Evolutionary conservation across 2,329 filamentous ascomycete species (phyloP).

Genomic region (Stagonosporopsis chrysanthemi): DNA sequence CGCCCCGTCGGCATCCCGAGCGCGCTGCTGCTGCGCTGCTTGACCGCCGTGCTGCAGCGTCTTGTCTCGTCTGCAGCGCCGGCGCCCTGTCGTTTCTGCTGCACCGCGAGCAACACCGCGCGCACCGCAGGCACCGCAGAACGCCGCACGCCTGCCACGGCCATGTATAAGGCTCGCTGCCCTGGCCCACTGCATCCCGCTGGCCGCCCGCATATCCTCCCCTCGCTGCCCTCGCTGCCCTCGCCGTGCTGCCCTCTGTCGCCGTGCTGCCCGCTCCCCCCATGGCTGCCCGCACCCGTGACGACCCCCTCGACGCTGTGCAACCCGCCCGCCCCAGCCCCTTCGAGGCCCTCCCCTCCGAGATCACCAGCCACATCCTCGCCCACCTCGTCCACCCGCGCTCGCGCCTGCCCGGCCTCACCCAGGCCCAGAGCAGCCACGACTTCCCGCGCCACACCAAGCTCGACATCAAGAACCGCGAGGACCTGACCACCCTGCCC

Average conservation of each 20-base stretch:
- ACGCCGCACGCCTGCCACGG: too few species aligned
- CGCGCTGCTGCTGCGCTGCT: background rate
- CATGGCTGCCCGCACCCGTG: background rate
- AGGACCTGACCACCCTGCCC: slow-evolving; percentile 32
- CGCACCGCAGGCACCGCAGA: too few species aligned
- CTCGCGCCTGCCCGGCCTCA: slow-evolving; percentile 40
- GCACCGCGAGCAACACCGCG: background rate
- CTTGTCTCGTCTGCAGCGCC: too few species aligned
- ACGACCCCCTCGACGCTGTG: too few species aligned
- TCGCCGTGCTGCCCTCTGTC: too few species aligned
- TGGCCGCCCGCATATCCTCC: too few species aligned
- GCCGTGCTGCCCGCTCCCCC: background rate
- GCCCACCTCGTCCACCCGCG: slow-evolving; percentile 39
- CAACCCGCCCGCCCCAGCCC: too few species aligned
- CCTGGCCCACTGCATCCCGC: background rate
- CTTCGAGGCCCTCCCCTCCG: slow-evolving; percentile 37
- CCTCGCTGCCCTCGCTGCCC: too few species aligned
- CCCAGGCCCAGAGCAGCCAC: slow-evolving; percentile 36
- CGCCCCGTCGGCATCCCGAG: background rate
- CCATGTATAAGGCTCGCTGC: slow-evolving; percentile 15
- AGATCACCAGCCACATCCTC: slow-evolving; percentile 40
- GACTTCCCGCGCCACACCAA: slow-evolving; percentile 27
- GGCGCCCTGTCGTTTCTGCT: slow-evolving; percentile 27
- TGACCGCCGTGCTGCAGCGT: background rate
- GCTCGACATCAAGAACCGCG: slow-evolving; percentile 28